Conservation (phyloP, 1,139 yeast species). For the Sugiyamaella paludigena region DNA sequence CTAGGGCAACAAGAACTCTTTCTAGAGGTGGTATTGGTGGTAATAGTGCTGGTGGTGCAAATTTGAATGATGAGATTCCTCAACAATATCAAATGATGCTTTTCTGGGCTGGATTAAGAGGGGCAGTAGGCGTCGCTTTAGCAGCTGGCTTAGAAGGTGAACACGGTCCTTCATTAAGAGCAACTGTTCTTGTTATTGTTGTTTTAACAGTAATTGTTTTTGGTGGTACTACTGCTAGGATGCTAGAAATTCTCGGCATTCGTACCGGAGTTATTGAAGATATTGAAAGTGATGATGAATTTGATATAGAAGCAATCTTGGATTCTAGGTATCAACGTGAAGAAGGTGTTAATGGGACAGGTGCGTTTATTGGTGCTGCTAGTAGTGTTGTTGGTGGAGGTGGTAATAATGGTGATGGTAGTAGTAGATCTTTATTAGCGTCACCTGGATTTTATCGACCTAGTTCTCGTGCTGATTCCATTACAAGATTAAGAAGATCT, state of each 20-base stretch:
- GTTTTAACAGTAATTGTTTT: conserved; percentile 93
- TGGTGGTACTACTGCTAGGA: conserved; percentile 98
- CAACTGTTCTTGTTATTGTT: conserved; percentile 94
- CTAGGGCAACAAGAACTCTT: conserved; percentile 39
- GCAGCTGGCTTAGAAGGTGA: conserved; percentile 98
- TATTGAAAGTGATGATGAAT: conserved; percentile 84
- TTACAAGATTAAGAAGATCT: conserved; percentile 23
- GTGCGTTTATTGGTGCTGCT: background rate
- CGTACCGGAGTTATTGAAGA: conserved; percentile 89
- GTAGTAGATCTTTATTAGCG: background rate
- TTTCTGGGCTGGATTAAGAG: conserved; percentile 98
- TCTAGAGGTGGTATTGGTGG: conserved; percentile 1
- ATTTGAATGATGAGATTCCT: conserved; percentile 84
- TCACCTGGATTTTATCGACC: conserved; percentile 1
- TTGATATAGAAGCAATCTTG: conserved; percentile 78
- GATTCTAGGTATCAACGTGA: conserved; percentile 17
- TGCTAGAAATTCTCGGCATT: conserved; percentile 92
- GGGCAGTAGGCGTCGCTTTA: conserved; percentile 98
- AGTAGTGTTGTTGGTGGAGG: conserved; percentile 3
- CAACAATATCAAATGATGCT: conserved; percentile 98
- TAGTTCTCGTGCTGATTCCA: conserved; percentile 9
- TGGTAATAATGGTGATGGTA: background rate
- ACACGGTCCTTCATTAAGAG: conserved; percentile 80
- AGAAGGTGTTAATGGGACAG: background rate
- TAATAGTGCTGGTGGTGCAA: conserved; percentile 42